Base-by-base conservation (phyloP, 495 filamentous ascomycete species). In the Xylaria grammica region DNA sequence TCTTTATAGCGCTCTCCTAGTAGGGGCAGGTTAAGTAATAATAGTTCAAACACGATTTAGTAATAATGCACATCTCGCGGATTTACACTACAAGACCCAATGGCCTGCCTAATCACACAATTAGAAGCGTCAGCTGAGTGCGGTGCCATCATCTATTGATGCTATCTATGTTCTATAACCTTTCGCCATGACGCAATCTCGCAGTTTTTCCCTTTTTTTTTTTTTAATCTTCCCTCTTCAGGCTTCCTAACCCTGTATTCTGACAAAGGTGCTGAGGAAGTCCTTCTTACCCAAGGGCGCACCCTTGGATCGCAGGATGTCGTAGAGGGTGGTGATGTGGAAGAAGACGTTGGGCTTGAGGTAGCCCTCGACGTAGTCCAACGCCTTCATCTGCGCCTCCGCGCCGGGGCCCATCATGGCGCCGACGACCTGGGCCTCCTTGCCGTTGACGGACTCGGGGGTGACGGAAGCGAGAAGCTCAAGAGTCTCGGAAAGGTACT, bases 281-380 rank as follows among this genome's bases (percentile, higher is more conserved):
- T 87, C 82, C 22, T 22, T 19, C 78, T 89, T 89, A 0, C 84
- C 84, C 15, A 90, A 11, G 1, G 78, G 76, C 40, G 87, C 86
- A 8, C 87, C 87, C 68, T 85, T 76, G 50, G 71, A 74, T 29
- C 86, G 72, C 57, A 89, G 65, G 62, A 90, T 83, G 11, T 63
- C 72, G 73, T 90, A 89, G 26, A 84, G 74, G 9, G 78, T 86
- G 1, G 67, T 73, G 34, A 84, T 34, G 73, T 90, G 88, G 72
- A 90, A 89, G 65, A 76, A 84, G 61, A 87, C 77, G 65, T 89
- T 86, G 38, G 87, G 84, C 15, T 82, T 1, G 9, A 74, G 72
- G 63, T 75, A 84, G 3, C 70, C 67, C 20, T 63, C 36, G 22
- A 81, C 61, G 68, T 84, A 68, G 10, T 74, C 53, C 32, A 71